Evolutionary conservation across 305 asterid species (phyloP).

Genomic region (Fraxinus albicans): DNA sequence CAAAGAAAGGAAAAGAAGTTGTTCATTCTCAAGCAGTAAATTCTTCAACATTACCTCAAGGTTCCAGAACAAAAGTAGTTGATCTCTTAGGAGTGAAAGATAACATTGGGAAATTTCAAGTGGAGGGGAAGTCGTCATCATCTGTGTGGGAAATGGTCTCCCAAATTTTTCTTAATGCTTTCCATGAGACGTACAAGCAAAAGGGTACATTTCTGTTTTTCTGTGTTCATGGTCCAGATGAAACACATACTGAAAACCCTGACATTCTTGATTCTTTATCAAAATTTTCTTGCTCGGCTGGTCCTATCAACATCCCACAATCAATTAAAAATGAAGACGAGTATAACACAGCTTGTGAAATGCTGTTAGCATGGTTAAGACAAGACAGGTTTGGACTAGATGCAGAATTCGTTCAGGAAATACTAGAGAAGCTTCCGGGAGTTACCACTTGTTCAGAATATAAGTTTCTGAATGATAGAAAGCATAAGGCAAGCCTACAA

Average conservation of each 20-base stretch:
- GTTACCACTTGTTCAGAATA: slow-evolving; percentile 60
- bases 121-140: slow-evolving; percentile 66
- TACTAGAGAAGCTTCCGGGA: slow-evolving; percentile 81
- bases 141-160: slow-evolving; percentile 81
- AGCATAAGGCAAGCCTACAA: slow-evolving; percentile 39
- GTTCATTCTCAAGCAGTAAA: slow-evolving; percentile 37
- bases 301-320: slow-evolving; percentile 42
- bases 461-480: slow-evolving; percentile 54
- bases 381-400: slow-evolving; percentile 82
- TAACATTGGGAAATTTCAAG: slow-evolving; percentile 63
- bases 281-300: slow-evolving; percentile 54
- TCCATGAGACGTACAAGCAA: slow-evolving; percentile 51
- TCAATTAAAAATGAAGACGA: slow-evolving; percentile 50
- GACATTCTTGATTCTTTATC: slow-evolving; percentile 51
- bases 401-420: slow-evolving; percentile 86
- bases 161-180: slow-evolving; percentile 44
- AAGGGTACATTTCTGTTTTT: slow-evolving; percentile 58
- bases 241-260: slow-evolving; percentile 31
- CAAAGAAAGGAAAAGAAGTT: slow-evolving; percentile 37
- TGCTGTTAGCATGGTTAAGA: slow-evolving; percentile 68
- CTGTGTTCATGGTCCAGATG: slow-evolving; percentile 58
- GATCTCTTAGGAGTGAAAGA: slow-evolving; percentile 45
- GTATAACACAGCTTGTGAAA: slow-evolving; percentile 52
- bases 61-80: slow-evolving; percentile 26
- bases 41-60: slow-evolving; percentile 36